Base-by-base conservation (phyloP, 106 monocot genomes). In the Hemerocallis citrina region DNA sequence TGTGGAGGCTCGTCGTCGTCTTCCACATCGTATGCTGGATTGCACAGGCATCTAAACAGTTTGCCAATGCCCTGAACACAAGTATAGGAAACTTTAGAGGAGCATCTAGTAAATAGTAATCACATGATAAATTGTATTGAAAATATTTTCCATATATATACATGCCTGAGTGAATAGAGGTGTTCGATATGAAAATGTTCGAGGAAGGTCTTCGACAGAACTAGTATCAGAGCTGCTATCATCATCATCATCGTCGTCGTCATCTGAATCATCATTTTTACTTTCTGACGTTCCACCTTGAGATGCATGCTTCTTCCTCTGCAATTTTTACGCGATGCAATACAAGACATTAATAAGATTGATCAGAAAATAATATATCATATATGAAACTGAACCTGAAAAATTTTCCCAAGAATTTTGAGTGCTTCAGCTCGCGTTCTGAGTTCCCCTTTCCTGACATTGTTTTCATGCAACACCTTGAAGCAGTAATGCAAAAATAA, bases 11-110 rank as follows among this genome's bases (percentile, higher is more conserved):
- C 65, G 3, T n/a, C n/a, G n/a, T 92, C 79, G 19, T 91, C 91
- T 24, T 86, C 91, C 35, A 92, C 82, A 63, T 92, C 82, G 59
- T 82, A 82, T 32, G 85, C 79, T 64, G 86, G 86, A 55, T 83
- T 92, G 69, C 86, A 92, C 0, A 92, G 75, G 47, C 91, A 92
- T 65, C 91, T 77, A 37, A 92, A 92, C 15, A 92, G 68, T 34
- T 55, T 82, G 27, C 86, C 91, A 60, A 92, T 86, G 27, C 85
- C 83, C 86, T 91, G 51, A 36, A 72, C 17, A 66, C 62, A 34
- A 54, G n/a, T 14, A 30, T 29, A 13, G 13, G 30, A 30, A 29
- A 4, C 31, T 54, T 54, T 54, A 16, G 54, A 15, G 3, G 0
- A 24, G 13, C 9, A 55, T 15, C 31, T 55, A 32, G n/a, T 50